Conservation (phyloP, 1,284 basidiomycete species). For the Apiotrichum laibachii region DNA sequence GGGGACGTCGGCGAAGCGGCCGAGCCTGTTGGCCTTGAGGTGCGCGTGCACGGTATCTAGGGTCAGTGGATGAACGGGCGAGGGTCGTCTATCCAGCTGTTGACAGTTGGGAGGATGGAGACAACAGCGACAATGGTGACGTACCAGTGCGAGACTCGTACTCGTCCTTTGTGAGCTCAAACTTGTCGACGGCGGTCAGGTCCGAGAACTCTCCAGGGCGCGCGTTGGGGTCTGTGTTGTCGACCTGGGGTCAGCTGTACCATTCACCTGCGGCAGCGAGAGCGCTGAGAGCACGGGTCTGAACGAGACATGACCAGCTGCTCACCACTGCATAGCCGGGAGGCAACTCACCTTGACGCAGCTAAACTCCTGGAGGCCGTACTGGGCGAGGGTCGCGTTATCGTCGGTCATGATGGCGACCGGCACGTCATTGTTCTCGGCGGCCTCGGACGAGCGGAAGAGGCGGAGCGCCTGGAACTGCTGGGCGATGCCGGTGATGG, state of each 20-base stretch:
- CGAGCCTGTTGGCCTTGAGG: conserved; percentile 83
- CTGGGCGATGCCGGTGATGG: conserved; percentile 83
- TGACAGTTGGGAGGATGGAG: too few species aligned
- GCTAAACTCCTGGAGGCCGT: conserved; percentile 59
- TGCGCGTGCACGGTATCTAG: conserved; percentile 86
- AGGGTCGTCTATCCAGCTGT: too few species aligned
- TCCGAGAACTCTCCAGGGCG: conserved; percentile 65
- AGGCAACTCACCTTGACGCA: conserved; percentile 60
- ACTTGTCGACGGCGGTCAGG: conserved; percentile 83
- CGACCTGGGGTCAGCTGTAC: conserved; percentile 57
- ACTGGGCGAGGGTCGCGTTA: conserved; percentile 65
- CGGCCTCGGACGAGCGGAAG: conserved; percentile 59
- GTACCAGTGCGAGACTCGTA: conserved; percentile 76
- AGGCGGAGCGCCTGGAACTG: conserved; percentile 67
- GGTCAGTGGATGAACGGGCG: too few species aligned
- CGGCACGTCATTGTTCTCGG: conserved; percentile 41
- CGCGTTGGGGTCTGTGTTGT: conserved; percentile 69
- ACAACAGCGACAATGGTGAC: conserved; percentile 10
- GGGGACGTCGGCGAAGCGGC: conserved; percentile 67
- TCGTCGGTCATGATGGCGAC: conserved; percentile 66
- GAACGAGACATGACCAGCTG: too few species aligned
- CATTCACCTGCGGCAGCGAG: too few species aligned
- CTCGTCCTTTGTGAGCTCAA: conserved; percentile 77
- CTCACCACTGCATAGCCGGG: conserved; percentile 17
- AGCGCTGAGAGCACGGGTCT: too few species aligned